These are phyloP conservation scores for Lanmaoa rubissima DNA, from an alignment of 768 basidiomycete genomes.

Conservation along the genomic window DNA sequence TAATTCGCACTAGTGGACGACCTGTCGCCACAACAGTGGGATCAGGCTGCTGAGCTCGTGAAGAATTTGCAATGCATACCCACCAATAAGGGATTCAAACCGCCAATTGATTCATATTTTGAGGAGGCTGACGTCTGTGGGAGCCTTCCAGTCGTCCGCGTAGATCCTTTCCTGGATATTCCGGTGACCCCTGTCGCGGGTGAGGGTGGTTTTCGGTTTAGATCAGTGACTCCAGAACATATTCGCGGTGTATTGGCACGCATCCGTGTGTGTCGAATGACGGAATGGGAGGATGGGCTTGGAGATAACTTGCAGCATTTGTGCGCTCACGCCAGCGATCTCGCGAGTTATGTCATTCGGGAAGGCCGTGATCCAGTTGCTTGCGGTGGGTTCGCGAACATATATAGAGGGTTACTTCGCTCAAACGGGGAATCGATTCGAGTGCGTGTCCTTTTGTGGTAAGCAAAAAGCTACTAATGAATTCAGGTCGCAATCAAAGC, in stretches of 20 bases:
- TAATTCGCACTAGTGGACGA: not conserved
- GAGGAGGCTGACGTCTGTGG: not conserved
- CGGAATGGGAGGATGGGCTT: too few species aligned
- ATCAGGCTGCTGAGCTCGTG: not conserved
- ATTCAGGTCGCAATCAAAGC: slow-evolving; percentile 8
- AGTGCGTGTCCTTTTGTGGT: not conserved
- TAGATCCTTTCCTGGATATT: too few species aligned
- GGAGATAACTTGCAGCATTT: too few species aligned
- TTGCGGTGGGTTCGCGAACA: slow-evolving; percentile 9
- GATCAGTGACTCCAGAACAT: too few species aligned
- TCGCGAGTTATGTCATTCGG: not conserved
- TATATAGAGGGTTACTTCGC: not conserved
- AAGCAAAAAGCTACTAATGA: not conserved
- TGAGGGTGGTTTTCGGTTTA: too few species aligned
- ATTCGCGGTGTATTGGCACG: too few species aligned
- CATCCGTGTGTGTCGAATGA: too few species aligned
- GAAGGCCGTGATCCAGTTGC: not conserved
- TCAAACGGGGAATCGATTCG: not conserved
- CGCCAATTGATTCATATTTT: not conserved
- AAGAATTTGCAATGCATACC: not conserved
- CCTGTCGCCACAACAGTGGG: not conserved
- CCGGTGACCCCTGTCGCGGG: too few species aligned
- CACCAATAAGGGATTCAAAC: not conserved
- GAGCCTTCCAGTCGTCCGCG: not conserved
- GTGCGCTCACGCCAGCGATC: too few species aligned